Evolutionary conservation across 129 eudicot species (phyloP), one percentile per base, ranked within the genome.

Genomic region (Tanacetum coccineum): DNA sequence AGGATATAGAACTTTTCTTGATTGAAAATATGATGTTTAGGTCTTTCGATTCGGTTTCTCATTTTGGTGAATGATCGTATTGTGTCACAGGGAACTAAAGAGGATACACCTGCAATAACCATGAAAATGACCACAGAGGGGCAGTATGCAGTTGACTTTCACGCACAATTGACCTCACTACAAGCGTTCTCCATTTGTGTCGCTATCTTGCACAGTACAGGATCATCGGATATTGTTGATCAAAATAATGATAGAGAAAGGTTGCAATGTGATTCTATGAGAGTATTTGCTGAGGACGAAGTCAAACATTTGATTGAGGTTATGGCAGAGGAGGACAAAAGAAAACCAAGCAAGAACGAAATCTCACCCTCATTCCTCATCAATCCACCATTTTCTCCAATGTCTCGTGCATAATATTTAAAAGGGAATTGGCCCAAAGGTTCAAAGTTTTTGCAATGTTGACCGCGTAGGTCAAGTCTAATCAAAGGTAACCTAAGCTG

Each of bases 371-470:
- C 96, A 46, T 91, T 87, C 72, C 75, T 82, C 52, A 76, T 90
- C 80, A 87, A 87, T 57, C 95, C 97, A 52, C 97, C 97, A 15
- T 91, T 91, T 78, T 91, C 97, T 60, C 97, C 97, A 32, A 91
- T 91, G 65, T 79, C 93, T 30, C 84, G 96, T 28, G 97, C 73
- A 54, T 87, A 75, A 67, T 36, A 22, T 13, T 48, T 20, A 44
- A 30, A 22, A 19, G 50, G 51, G 52, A 64, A 60, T 20, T 49
- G 25, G 58, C 18, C 14, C 40, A 64, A 26, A 64, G 26, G 39
- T 58, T 71, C 56, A 0, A 58, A 70, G 52, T 19, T 44, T 73
- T 53, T 12, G 67, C 18, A 3, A 14, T 59, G 25, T 54, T 46
- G 52, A 40, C 3, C 53, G 52, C 25, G 55, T 17, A 57, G 32